Evolutionary conservation across 78 protist species (phyloP), one percentile per base, ranked within the genome.

Genomic region (Polysphondylium violaceum): DNA sequence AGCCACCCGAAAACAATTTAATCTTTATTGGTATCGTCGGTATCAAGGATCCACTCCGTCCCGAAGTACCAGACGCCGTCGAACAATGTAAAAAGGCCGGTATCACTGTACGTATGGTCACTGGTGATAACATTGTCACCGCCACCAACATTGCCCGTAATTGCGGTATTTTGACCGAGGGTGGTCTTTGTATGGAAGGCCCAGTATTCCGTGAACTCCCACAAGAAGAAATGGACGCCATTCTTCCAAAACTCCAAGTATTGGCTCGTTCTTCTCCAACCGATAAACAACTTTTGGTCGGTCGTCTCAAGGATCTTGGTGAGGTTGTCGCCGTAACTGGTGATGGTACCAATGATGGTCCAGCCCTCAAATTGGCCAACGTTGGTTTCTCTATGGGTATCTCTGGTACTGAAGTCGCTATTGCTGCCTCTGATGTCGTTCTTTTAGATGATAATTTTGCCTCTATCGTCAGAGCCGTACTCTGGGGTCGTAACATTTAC

Each of bases 271-370:
- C 97, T 1, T 78, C 96, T 3, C 99, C 99, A 38, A 19, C 67
- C 33, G 99, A 98, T 95, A 98, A 99, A 93, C 93, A 81, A 51
- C 63, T 31, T n/a, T 74, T 99, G 5, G 99, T 99, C 61, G 77
- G 77, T 19, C 68, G 94, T n/a, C 1, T 59, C n/a, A 85, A 73
- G 72, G 63, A 35, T 53, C 40, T 56, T 21, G 97, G 97, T 55
- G 97, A 98, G 41, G 97, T 97, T 31, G 99, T 99, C 4, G 99
- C 99, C 16, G 99, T 97, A 29, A 95, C 97, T 23, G 97, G 99
- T 27, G 99, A 99, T 76, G 99, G 99, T 9, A 96, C 99, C 44
- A 98, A 98, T 87, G 99, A 99, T 79, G 99, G 95, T 17, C 99
- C 99, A 2, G 99, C 97, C 2, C 98, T 96, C 38, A 93, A 93